Percentiles rank a stretch among this genome's conserved stretches.
Conservation (phyloP, 805 yeast species). For the Teunomyces lycoperdinae region DNA sequence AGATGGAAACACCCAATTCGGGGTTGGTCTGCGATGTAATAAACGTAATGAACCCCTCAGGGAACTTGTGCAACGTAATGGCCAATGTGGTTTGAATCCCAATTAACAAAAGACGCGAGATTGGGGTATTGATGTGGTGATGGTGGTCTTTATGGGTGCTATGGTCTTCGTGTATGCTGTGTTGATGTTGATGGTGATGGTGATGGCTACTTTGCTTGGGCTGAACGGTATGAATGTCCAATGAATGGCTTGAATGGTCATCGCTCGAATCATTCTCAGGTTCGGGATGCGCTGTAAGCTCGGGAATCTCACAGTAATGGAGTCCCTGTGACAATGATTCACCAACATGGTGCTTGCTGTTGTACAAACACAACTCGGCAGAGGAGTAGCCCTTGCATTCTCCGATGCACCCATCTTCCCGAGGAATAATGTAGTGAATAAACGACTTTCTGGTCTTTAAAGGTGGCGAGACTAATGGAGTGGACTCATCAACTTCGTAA, state of each 20-base stretch:
- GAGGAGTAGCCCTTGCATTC: slow-evolving; percentile 50
- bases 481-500: slow-evolving; percentile 11
- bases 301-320: slow-evolving; percentile 43
- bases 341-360: slow-evolving; percentile 6
- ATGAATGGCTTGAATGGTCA: background rate
- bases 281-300: slow-evolving; percentile 13
- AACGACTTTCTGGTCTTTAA: slow-evolving; percentile 18
- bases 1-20: slow-evolving; percentile 71
- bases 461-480: slow-evolving; percentile 14
- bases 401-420: slow-evolving; percentile 26
- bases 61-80: slow-evolving; percentile 83
- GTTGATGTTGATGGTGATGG: slow-evolving; percentile 5
- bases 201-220: background rate
- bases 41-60: slow-evolving; percentile 91
- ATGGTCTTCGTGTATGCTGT: slow-evolving; percentile 17
- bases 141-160: slow-evolving; percentile 54
- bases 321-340: slow-evolving; percentile 13
- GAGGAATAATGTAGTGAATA: slow-evolving; percentile 24
- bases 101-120: slow-evolving; percentile 75
- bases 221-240: background rate
- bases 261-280: background rate
- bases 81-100: slow-evolving; percentile 91
- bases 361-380: slow-evolving; percentile 32
- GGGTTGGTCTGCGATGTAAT: slow-evolving; percentile 68
- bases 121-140: slow-evolving; percentile 75